Evolutionary conservation across 495 filamentous ascomycete species (phyloP).

Genomic region (Cercophora sp.): DNA sequence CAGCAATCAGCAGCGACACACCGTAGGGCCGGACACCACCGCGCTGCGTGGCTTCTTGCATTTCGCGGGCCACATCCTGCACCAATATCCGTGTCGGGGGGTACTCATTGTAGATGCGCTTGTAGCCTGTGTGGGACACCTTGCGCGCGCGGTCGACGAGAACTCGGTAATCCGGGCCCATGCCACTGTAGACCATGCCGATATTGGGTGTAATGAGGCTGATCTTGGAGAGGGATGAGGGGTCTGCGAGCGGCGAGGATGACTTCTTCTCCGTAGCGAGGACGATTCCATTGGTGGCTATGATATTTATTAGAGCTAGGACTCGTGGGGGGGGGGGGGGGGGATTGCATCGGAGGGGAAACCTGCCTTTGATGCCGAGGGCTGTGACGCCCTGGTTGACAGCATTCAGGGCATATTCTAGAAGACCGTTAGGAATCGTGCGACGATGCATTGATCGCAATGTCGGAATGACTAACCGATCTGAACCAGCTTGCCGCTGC

Average conservation of each 20-base stretch:
- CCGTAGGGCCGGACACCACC: conserved; percentile 98
- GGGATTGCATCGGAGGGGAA: too few species aligned
- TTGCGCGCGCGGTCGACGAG: conserved; percentile 97
- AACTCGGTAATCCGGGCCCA: conserved; percentile 97
- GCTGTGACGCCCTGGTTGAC: conserved; percentile 99
- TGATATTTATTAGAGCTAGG: too few species aligned
- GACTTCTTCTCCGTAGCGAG: conserved; percentile 99
- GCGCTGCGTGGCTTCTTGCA: conserved; percentile 98
- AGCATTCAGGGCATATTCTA: conserved; percentile 98
- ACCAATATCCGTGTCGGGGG: conserved; percentile 97
- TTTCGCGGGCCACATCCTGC: conserved; percentile 94
- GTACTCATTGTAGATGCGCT: conserved; percentile 99
- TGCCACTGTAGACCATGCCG: conserved; percentile 99
- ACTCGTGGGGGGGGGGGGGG: too few species aligned
- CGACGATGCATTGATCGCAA: not conserved
- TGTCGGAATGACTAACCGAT: conserved; percentile 54
- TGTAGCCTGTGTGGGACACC: conserved; percentile 98
- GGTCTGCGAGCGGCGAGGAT: conserved; percentile 90
- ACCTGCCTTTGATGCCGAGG: conserved; percentile 91
- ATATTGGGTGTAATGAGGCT: conserved; percentile 97
- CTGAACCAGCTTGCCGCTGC: conserved; percentile 88
- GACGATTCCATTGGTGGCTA: conserved; percentile 97
- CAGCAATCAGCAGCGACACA: conserved; percentile 89
- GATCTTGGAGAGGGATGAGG: conserved; percentile 93
- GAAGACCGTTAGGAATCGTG: conserved; percentile 10